Base-by-base conservation (phyloP, 768 basidiomycete species). In the Galerina marginata region DNA sequence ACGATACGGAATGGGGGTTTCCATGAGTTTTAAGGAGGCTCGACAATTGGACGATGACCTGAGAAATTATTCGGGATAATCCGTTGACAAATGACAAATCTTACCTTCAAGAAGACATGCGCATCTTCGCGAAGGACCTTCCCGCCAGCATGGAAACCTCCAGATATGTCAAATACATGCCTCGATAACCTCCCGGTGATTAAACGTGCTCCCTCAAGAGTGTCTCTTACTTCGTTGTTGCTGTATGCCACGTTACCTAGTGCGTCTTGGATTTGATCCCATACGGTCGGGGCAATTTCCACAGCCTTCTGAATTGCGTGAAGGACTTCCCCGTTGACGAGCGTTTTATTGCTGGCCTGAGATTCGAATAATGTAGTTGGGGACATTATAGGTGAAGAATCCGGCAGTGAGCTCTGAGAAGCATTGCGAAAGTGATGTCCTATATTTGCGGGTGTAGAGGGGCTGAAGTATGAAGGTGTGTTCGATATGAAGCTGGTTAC, bases 11-110 rank as follows among this genome's bases (percentile, higher is more conserved):
- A 50, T 88, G 83, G n/a, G 83, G 79, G 23, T 79, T 79, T 52
- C 86, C 86, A 62, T 86, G 78, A 11, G 80, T 76, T 75, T 91
- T 94, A 66, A 95, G 82, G 3, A 86, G 77, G 66, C 85, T 90
- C 11, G 92, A 90, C 46, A 96, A 73, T 64, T 88, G 84, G 47
- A 94, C 87, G 16, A 95, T 90, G 50, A 83, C 83, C 92, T 93
- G 63, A 53, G 25, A 25, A 37, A 49, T 47, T 40, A 48, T 2
- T 54, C 43, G 50, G 44, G 15, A 23, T 3, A n/a, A 23, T 42
- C n/a, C 23, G 48, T n/a, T 44, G 20, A 33, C 14, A 45, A 59
- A 57, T 14, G n/a, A 14, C 20, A 4, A 23, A 65, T 33, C 72
- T 67, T 68, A 92, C 93, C 83, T 92, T 95, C 59, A 92, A 84